These are phyloP conservation scores for Botrytis sinoallii DNA, from an alignment of 2,329 filamentous ascomycete species.

Conservation along the genomic window DNA sequence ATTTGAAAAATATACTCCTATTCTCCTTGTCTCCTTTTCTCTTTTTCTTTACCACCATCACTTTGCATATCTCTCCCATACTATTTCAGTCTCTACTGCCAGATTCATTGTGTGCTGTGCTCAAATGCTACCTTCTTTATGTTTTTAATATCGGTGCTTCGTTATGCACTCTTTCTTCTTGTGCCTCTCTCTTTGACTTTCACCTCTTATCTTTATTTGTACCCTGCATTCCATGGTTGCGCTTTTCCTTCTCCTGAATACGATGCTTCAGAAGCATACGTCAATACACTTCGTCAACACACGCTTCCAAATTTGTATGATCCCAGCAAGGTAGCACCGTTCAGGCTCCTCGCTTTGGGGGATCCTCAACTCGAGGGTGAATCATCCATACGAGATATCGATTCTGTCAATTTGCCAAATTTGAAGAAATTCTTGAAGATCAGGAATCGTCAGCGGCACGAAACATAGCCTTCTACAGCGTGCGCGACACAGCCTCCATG, in stretches of 20 bases:
- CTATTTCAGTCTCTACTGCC: not conserved
- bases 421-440: constrained; percentile 40
- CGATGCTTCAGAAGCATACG: constrained; percentile 29
- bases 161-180: constrained; percentile 45
- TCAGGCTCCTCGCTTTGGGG: constrained; percentile 81
- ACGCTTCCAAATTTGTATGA: constrained; percentile 27
- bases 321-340: constrained; percentile 56
- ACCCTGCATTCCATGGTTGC: constrained; percentile 77
- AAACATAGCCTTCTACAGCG: constrained; percentile 51
- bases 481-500: constrained; percentile 53
- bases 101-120: not conserved
- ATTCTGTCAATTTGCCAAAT: constrained; percentile 54
- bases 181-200: constrained; percentile 66
- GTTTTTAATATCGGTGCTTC: constrained; percentile 36
- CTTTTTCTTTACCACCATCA: not conserved
- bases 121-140: constrained; percentile 36
- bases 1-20: not conserved
- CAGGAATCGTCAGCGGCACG: constrained; percentile 38
- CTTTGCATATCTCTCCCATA: not conserved
- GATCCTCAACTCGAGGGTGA: constrained; percentile 95
- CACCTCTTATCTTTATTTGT: constrained; percentile 81
- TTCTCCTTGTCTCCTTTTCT: not conserved
- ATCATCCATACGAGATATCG: constrained; percentile 67
- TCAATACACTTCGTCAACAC: constrained; percentile 32
- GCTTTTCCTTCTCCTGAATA: constrained; percentile 61